Base-by-base conservation (phyloP, 768 basidiomycete genomes). In the Boletus edulis region DNA sequence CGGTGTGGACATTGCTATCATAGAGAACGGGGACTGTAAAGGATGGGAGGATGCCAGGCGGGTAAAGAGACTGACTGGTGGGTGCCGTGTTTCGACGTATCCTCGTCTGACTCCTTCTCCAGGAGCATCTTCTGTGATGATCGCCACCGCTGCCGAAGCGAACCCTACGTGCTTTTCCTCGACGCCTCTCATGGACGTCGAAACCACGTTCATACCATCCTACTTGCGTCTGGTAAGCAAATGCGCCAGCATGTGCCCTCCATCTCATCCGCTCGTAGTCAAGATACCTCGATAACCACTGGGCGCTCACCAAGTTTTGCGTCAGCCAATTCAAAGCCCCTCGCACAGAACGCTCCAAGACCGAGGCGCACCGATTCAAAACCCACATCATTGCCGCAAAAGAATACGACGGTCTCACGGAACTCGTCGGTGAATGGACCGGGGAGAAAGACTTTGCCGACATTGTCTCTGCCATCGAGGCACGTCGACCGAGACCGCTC, bases 121-220 rank as follows among this genome's bases (percentile, higher is more conserved):
- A 89, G 88, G 86, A 4, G 93, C 92, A 12, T 84, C 90, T 63
- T 94, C 93, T 0, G 86, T 94, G 39, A 99, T 99, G 97, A 89
- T 99, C 39, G 97, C 97, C 20, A 87, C 94, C 6, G 94, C 87
- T 1, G 97, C 95, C 7, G 97, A 99, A 71, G 73, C 87, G 5
- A 99, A 98, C 70, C 92, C 94, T 0, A 86, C 90, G 0, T 89
- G 93, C 62, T 98, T 98, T 76, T 82, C 83, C 3, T 72, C 80
- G 17, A 80, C 67, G 0, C 89, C 89, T 3, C 74, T 92, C 24
- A 67, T 75, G 13, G 89, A 94, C 60, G 72, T 94, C 1, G 87
- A 89, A 57, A 71, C 73, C 50, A 84, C 80, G 5, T 73, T 97
- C 27, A 74, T 91, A 45, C 87, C 89, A 24, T 72, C 85, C 6